These are phyloP conservation scores for Pinus taeda DNA, from an alignment of 75 land plant species.

Conservation along the genomic window DNA sequence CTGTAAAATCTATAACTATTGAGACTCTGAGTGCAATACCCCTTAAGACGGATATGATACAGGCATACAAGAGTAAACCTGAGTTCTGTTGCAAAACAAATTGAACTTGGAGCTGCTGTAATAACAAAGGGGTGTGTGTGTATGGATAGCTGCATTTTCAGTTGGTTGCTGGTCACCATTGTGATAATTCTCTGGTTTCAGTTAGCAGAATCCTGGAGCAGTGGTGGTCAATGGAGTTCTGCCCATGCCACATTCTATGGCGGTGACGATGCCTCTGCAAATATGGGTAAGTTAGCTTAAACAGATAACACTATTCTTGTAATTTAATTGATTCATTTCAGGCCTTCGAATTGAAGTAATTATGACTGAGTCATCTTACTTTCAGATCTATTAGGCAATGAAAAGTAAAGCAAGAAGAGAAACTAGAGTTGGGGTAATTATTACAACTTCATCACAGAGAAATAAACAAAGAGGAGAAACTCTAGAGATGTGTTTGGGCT, in stretches of 20 bases:
- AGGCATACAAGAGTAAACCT: background rate
- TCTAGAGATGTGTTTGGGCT: no score
- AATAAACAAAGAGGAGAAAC: no score
- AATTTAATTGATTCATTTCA: no score
- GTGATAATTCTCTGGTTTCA: background rate
- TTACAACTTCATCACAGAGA: no score
- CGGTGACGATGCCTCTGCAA: constrained; percentile 9
- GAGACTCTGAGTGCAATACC: background rate
- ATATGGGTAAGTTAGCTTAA: constrained; percentile 2
- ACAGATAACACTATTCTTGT: no score
- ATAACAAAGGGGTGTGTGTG: background rate
- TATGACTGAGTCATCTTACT: no score
- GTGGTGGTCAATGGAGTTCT: background rate
- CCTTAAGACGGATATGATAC: no score
- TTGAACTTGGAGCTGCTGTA: background rate
- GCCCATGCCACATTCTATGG: constrained; percentile 14
- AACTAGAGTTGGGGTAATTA: no score
- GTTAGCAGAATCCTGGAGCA: background rate
- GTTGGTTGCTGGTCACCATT: background rate
- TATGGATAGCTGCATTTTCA: background rate
- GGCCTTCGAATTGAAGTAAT: no score
- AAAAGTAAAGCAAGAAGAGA: no score
- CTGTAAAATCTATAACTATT: background rate
- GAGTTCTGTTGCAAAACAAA: background rate
- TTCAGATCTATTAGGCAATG: no score